A percentile compares a stretch with the other conserved stretches of the same genome.
Conservation (phyloP, 2,329 filamentous ascomycete species). For the Alternaria rosae region DNA sequence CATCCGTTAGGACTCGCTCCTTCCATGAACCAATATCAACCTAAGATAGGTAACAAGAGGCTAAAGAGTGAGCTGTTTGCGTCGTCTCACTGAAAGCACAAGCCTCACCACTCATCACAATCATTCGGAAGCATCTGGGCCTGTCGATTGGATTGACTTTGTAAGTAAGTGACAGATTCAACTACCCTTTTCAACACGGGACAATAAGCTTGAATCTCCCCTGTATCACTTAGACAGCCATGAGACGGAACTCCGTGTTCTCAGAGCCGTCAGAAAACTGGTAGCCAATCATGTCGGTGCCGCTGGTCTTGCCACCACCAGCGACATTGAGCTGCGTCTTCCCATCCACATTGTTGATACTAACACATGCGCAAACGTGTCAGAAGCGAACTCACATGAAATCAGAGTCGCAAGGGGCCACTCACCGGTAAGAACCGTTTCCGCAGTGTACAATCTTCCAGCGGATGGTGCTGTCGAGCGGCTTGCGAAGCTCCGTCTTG, state of each 20-base stretch:
- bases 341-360: conserved; percentile 1
- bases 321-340: conserved; percentile 4
- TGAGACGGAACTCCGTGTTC: conserved; percentile 1
- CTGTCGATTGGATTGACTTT: neutral
- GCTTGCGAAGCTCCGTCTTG: neutral
- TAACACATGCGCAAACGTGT: neutral
- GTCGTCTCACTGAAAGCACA: neutral
- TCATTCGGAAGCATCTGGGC: neutral
- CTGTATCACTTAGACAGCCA: neutral
- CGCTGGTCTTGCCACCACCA: neutral
- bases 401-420: neutral
- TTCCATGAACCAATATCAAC: neutral
- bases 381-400: neutral
- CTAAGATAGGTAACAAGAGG: neutral
- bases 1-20: neutral
- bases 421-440: conserved; percentile 1
- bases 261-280: neutral
- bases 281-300: neutral
- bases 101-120: neutral
- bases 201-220: neutral
- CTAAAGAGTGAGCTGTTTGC: neutral
- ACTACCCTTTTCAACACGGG: neutral
- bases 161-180: neutral
- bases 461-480: neutral
- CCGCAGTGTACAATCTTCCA: neutral